These are phyloP conservation scores for Pichia cabralensis DNA, from an alignment of 805 yeast genomes.

Conservation along the genomic window DNA sequence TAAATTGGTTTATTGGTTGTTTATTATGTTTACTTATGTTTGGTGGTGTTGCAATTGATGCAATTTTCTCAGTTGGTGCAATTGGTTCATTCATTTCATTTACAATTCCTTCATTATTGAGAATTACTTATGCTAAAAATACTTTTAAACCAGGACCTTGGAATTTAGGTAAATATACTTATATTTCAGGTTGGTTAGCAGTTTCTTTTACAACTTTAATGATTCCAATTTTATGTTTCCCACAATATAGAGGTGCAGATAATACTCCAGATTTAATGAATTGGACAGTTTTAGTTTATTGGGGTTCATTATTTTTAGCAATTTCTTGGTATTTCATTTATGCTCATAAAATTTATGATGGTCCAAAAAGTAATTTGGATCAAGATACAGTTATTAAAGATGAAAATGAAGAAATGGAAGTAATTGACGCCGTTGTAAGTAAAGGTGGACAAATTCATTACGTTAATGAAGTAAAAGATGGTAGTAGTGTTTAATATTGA, in stretches of 20 bases:
- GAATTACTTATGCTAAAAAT: conserved; percentile 43
- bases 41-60: conserved; percentile 56
- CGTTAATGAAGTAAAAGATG: conserved; percentile 3
- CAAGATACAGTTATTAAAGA: conserved; percentile 22
- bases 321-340: conserved; percentile 38
- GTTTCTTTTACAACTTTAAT: conserved; percentile 40
- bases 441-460: conserved; percentile 12
- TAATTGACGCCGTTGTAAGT: conserved; percentile 15
- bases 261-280: conserved; percentile 38
- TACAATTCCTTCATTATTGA: conserved; percentile 50
- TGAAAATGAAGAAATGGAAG: conserved; percentile 13
- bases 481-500: too few relatives aligned
- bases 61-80: conserved; percentile 67
- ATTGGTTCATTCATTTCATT: conserved; percentile 60
- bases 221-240: conserved; percentile 56
- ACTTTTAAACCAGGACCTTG: conserved; percentile 58
- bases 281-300: conserved; percentile 55
- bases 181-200: conserved; percentile 40
- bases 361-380: conserved; percentile 48
- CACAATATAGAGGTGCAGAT: conserved; percentile 33
- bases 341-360: conserved; percentile 51
- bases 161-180: conserved; percentile 45
- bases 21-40: conserved; percentile 49
- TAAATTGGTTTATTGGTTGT: conserved; percentile 45
- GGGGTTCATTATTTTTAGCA: conserved; percentile 48